These are phyloP conservation scores for Bothriochloa decipiens DNA, from an alignment of 176 grass and related monocot species.

Conservation along the genomic window DNA sequence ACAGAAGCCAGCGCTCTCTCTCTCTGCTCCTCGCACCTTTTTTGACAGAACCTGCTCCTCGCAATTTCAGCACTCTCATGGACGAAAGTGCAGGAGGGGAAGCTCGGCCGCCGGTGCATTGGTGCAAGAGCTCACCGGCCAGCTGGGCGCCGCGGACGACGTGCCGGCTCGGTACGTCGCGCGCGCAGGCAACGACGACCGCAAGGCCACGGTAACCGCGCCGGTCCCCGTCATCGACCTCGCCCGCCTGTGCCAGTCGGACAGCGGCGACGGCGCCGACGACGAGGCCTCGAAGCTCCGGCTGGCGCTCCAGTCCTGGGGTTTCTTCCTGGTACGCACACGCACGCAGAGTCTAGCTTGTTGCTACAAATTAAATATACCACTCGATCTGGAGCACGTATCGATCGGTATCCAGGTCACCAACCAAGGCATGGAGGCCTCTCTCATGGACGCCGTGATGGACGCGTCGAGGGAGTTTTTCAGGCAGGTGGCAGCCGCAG, in stretches of 20 bases:
- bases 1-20: no score
- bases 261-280: neutral
- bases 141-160: neutral
- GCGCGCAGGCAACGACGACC: neutral
- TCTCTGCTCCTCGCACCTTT: no score
- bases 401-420: neutral
- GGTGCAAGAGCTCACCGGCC: slow-evolving; percentile 47
- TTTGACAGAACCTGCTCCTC: no score
- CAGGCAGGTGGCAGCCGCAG: slow-evolving; percentile 27
- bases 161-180: slow-evolving; percentile 46
- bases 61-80: no score
- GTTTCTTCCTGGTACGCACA: slow-evolving; percentile 59
- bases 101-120: slow-evolving; percentile 27
- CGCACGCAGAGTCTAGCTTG: neutral
- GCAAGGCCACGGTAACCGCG: neutral
- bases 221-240: slow-evolving; percentile 50
- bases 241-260: slow-evolving; percentile 32
- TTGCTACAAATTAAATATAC: neutral
- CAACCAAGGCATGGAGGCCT: slow-evolving; percentile 48
- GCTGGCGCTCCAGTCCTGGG: slow-evolving; percentile 51
- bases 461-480: slow-evolving; percentile 56
- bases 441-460: slow-evolving; percentile 53
- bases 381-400: neutral
- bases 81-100: neutral
- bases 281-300: slow-evolving; percentile 55